Conservation (phyloP, 163 green algal genomes). For the Prototheca wickerhamii region DNA sequence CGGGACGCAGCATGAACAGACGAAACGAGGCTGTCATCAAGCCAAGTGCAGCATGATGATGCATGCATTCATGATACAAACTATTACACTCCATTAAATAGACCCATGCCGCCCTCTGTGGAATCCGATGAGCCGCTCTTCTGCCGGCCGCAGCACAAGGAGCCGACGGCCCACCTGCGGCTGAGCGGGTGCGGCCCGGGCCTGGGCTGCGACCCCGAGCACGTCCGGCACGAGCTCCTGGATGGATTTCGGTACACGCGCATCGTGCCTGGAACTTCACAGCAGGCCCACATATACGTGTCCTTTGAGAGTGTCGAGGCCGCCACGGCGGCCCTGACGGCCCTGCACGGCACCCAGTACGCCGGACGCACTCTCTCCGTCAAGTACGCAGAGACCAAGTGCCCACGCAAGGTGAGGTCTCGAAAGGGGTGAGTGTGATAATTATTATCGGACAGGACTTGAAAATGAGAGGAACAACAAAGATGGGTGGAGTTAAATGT, state of each 20-base stretch:
- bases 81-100: background rate
- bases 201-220: background rate
- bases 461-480: conserved; percentile 8
- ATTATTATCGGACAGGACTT: no score
- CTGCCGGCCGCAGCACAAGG: background rate
- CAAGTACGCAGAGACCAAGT: conserved; percentile 24
- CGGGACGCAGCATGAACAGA: no score
- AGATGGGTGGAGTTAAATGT: background rate
- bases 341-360: conserved; percentile 20
- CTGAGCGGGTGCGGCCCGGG: background rate
- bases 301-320: conserved; percentile 16
- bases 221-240: background rate
- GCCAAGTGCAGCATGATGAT: no score
- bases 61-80: background rate
- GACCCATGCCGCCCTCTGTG: background rate
- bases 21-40: background rate
- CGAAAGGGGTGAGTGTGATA: no score
- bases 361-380: conserved; percentile 17
- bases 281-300: conserved; percentile 26
- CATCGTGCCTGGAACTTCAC: background rate
- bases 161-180: background rate
- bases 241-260: background rate
- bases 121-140: conserved; percentile 13
- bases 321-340: conserved; percentile 17
- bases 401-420: conserved; percentile 14